A percentile compares a stretch with the other conserved stretches of the same genome.
phyloP scores from a whole-genome alignment of 306 rosid species.

The Trichosanthes truncata region DNA sequence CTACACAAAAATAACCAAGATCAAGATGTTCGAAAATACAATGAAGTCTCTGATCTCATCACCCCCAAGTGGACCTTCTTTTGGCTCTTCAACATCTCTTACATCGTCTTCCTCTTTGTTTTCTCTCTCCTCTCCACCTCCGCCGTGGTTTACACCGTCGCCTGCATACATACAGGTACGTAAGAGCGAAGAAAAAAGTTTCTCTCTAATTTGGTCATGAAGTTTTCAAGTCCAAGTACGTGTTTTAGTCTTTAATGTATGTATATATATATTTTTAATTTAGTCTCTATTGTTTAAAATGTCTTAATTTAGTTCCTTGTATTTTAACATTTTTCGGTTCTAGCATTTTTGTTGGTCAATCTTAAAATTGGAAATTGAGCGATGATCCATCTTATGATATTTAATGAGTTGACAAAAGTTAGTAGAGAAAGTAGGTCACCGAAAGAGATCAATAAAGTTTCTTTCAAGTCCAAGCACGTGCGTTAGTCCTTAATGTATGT shows the following conservation, averaged over 20 bases:
- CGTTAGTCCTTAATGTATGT: no score
- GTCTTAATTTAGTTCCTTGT: background rate
- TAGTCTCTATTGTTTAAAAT: background rate
- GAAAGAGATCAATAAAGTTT: background rate
- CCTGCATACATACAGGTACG: conserved; percentile 12
- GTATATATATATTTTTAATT: no score
- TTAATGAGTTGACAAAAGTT: background rate
- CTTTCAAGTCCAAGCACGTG: no score
- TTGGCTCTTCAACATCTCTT: conserved; percentile 23
- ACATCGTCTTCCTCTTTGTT: conserved; percentile 18
- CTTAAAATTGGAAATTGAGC: background rate
- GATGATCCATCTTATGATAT: no score
- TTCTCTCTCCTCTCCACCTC: conserved; percentile 29
- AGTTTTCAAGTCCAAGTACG: background rate
- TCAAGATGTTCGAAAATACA: background rate
- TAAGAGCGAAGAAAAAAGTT: background rate
- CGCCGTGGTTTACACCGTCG: conserved; percentile 22
- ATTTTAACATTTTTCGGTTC: background rate
- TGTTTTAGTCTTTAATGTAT: no score
- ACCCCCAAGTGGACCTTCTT: conserved; percentile 10
- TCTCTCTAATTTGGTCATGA: background rate
- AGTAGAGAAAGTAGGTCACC: background rate
- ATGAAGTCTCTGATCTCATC: background rate
- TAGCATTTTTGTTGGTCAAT: background rate
- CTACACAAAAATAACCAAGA: background rate